Conservation (phyloP, 2,329 filamentous ascomycete genomes). For the Colletotrichum sp. region DNA sequence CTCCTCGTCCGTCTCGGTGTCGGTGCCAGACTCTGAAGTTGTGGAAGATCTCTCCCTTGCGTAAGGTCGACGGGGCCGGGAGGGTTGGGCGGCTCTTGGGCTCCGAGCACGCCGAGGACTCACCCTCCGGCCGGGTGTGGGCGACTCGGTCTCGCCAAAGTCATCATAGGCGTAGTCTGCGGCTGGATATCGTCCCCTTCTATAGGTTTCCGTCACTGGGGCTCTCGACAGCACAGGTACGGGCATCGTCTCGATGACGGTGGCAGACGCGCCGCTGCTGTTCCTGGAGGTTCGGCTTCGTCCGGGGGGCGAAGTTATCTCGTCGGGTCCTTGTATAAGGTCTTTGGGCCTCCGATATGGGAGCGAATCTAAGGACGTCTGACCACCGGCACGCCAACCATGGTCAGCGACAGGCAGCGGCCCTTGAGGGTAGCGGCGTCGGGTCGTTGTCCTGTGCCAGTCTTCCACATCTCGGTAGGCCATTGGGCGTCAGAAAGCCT, state of each 20-base stretch:
- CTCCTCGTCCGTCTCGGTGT: slow-evolving; percentile 43
- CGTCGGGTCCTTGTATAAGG: slow-evolving; percentile 35
- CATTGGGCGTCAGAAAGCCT: slow-evolving; percentile 22
- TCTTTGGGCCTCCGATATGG: slow-evolving; percentile 33
- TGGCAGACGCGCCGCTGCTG: slow-evolving; percentile 12
- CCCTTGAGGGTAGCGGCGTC: slow-evolving; percentile 9
- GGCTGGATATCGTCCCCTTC: slow-evolving; percentile 12
- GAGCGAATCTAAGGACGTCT: slow-evolving; percentile 34
- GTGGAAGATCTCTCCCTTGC: slow-evolving; percentile 38
- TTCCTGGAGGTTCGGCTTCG: slow-evolving; percentile 19
- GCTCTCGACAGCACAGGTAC: slow-evolving; percentile 13
- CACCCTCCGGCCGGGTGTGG: slow-evolving; percentile 31
- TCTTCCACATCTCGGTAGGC: slow-evolving; percentile 23
- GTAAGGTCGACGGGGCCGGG: slow-evolving; percentile 31
- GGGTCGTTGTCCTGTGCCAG: slow-evolving; percentile 19
- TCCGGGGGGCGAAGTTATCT: slow-evolving; percentile 31
- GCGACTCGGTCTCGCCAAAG: neutral
- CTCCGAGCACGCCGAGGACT: slow-evolving; percentile 32
- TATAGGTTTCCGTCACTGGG: neutral
- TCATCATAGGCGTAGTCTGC: neutral
- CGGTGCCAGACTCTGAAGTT: slow-evolving; percentile 40
- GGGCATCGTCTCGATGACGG: slow-evolving; percentile 15
- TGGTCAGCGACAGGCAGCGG: slow-evolving; percentile 30
- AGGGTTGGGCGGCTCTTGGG: slow-evolving; percentile 41
- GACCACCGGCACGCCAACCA: slow-evolving; percentile 34